These are phyloP conservation scores for Ascomycota sp. DNA, from an alignment of 2,329 filamentous ascomycete species.

Conservation along the genomic window DNA sequence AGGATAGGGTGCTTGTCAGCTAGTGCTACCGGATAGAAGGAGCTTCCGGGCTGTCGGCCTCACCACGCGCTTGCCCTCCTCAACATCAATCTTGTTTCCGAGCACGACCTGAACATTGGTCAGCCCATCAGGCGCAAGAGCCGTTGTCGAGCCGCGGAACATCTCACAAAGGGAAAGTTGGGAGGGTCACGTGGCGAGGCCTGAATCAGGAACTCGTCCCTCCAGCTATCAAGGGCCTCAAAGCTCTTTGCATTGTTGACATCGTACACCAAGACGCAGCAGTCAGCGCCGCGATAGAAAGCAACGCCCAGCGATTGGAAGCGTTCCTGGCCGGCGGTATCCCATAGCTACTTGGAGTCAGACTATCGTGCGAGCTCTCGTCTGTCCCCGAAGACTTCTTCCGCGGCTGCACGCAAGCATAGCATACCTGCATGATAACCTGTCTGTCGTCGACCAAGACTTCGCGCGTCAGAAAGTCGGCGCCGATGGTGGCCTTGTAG, in stretches of 20 bases:
- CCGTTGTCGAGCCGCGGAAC: neutral
- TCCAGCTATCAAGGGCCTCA: conserved; percentile 93
- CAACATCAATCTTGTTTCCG: conserved; percentile 97
- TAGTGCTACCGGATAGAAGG: no score
- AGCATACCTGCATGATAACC: conserved; percentile 84
- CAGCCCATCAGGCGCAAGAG: conserved; percentile 2
- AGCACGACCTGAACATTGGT: conserved; percentile 51
- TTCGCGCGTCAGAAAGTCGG: conserved; percentile 95
- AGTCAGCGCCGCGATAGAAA: conserved; percentile 94
- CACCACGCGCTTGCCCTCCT: conserved; percentile 89
- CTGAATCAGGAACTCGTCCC: conserved; percentile 95
- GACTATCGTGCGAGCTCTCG: neutral
- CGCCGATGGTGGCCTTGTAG: conserved; percentile 98
- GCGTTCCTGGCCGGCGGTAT: conserved; percentile 89
- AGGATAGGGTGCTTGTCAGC: neutral
- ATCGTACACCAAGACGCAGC: conserved; percentile 93
- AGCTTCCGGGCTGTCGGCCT: conserved; percentile 6
- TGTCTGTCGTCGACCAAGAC: conserved; percentile 91
- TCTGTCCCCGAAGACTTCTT: neutral
- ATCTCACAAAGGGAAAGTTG: conserved; percentile 84
- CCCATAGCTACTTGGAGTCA: conserved; percentile 55
- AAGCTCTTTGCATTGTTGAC: conserved; percentile 99
- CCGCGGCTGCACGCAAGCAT: conserved; percentile 1
- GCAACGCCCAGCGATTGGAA: conserved; percentile 95
- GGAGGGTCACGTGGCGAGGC: conserved; percentile 90